Evolutionary conservation across 768 basidiomycete genomes (phyloP), one percentile per base, ranked within the genome.

Genomic region (Tricholoma furcatifolium): DNA sequence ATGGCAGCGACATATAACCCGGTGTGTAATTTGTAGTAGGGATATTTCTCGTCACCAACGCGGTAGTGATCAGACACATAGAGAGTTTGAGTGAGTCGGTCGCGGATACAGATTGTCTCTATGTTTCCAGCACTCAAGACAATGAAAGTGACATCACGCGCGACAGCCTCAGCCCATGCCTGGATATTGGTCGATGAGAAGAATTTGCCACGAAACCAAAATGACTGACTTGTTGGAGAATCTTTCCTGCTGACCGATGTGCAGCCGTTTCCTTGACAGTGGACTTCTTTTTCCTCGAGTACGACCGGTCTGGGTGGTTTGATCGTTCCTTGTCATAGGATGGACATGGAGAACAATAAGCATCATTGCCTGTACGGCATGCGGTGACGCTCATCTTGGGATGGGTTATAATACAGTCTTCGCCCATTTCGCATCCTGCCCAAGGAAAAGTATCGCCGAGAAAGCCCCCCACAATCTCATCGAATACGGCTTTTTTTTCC

Each of bases 211-310:
- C n/a, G n/a, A n/a, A n/a, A n/a, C n/a, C n/a, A n/a, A n/a, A n/a
- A n/a, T n/a, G 9, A 6, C 30, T 11, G n/a, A 44, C 50, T 43
- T 51, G 50, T 34, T 51, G 50, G 27, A 51, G 43, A 24, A 44
- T 44, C 15, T 51, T 30, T n/a, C 40, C 15, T 3, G 45, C 32
- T 20, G 46, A 47, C n/a, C n/a, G n/a, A n/a, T n/a, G n/a, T n/a
- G n/a, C n/a, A n/a, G n/a, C n/a, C n/a, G 46, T 36, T 10, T 24
- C 2, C 2, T 3, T 35, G 34, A 35, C 21, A 5, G 4, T 23
- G 34, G 17, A 6, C 21, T 4, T 15, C 7, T 35, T 3, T n/a
- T 10, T 47, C 36, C 36, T 6, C 34, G 46, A 36, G 46, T 35
- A 36, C 4, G n/a, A n/a, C n/a, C n/a, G n/a, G n/a, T n/a, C n/a